Evolutionary conservation across 805 yeast genomes (phyloP).

Genomic region (Yarrowia sp.): DNA sequence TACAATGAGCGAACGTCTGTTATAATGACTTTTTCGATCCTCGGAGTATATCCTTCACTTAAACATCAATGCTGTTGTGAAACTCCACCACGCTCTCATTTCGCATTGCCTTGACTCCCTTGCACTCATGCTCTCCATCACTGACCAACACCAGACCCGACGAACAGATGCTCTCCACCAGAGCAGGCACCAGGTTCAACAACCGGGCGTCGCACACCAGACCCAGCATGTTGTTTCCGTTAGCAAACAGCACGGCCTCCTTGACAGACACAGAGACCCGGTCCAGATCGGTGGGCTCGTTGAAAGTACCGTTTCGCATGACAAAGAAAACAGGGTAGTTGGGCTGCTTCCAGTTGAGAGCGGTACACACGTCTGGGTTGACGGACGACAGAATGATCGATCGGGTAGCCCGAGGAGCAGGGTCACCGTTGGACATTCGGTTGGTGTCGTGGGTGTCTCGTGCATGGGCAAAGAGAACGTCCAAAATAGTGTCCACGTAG

Average conservation of each 20-base stretch:
- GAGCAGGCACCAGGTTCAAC: slow-evolving; percentile 73
- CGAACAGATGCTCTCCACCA: slow-evolving; percentile 75
- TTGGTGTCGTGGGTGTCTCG: slow-evolving; percentile 50
- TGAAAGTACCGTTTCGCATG: slow-evolving; percentile 57
- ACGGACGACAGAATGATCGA: slow-evolving; percentile 84
- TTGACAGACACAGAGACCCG: slow-evolving; percentile 65
- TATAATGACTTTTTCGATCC: slow-evolving; percentile 21
- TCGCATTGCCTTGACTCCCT: slow-evolving; percentile 69
- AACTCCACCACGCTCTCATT: slow-evolving; percentile 69
- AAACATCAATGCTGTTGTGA: slow-evolving; percentile 64
- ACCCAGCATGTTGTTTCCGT: slow-evolving; percentile 84
- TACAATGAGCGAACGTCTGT: slow-evolving; percentile 21
- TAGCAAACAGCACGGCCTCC: slow-evolving; percentile 82
- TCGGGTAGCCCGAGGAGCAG: slow-evolving; percentile 52
- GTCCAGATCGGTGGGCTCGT: slow-evolving; percentile 46
- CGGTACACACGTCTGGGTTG: slow-evolving; percentile 89
- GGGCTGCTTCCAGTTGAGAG: slow-evolving; percentile 97
- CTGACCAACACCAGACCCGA: slow-evolving; percentile 88
- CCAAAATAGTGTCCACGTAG: slow-evolving; percentile 76
- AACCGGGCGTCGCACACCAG: slow-evolving; percentile 70
- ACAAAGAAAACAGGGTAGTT: slow-evolving; percentile 92
- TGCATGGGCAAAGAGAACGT: slow-evolving; percentile 78
- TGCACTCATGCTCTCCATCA: slow-evolving; percentile 42
- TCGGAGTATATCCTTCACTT: not conserved
- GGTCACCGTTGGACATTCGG: slow-evolving; percentile 38